Evolutionary conservation across 768 basidiomycete species (phyloP), one percentile per base, ranked within the genome.

Genomic region (Coprinopsis marcescibilis): DNA sequence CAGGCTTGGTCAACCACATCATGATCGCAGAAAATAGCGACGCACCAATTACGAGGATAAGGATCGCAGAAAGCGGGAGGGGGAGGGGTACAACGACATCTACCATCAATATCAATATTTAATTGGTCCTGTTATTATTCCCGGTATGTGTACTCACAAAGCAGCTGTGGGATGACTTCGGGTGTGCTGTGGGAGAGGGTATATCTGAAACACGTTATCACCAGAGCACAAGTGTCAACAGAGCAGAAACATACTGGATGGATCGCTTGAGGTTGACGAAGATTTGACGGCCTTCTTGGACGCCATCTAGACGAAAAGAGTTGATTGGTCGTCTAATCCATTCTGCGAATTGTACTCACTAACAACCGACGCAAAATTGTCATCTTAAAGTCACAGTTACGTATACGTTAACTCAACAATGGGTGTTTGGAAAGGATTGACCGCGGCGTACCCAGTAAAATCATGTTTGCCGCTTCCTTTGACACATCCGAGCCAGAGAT

Each of bases 381-480:
- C 83, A 50, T 84, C 79, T 79, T 41, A 25, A n/a, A 26, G 35
- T 38, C 13, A 12, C 27, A n/a, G n/a, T n/a, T n/a, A n/a, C n/a
- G n/a, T n/a, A n/a, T n/a, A n/a, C n/a, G n/a, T n/a, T n/a, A n/a
- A n/a, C n/a, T n/a, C n/a, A n/a, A n/a, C n/a, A n/a, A n/a, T n/a
- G n/a, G n/a, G n/a, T n/a, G n/a, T n/a, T n/a, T 0, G 11, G 24
- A 34, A 32, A 15, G 14, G 3, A 25, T 24, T 23, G n/a, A 26
- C 6, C n/a, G 40, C 57, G 29, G n/a, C 38, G 43, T 50, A 79
- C 79, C 80, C 3, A 83, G 70, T 12, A 85, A 66, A 55, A 85
- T 81, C 81, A 85, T 83, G 59, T 85, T 79, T 1, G 83, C 82
- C 2, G 83, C 82, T 60, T 84, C 82, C 56, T 85, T 84, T 1